Percentiles rank a stretch among this genome's conserved stretches.
These are phyloP conservation scores for Pseudodiploospora longispora DNA, from an alignment of 2,329 filamentous ascomycete genomes.

Conservation along the genomic window DNA sequence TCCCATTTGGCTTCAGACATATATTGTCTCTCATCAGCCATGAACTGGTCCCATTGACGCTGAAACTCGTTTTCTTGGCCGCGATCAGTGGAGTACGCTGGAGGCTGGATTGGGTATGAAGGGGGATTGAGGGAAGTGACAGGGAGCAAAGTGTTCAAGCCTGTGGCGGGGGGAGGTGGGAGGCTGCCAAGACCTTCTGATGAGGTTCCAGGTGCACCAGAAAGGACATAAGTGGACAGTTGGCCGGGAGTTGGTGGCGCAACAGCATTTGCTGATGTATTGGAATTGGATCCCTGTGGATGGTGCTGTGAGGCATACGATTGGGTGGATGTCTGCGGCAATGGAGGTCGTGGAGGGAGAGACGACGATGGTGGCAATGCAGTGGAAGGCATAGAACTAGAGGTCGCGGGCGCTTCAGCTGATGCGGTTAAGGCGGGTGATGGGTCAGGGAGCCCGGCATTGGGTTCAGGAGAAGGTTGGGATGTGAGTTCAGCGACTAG, in stretches of 20 bases:
- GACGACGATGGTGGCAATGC: constrained; percentile 31
- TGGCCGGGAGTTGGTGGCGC: constrained; percentile 24
- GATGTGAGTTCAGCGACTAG: constrained; percentile 34
- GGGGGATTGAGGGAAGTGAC: constrained; percentile 22
- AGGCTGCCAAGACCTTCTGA: constrained; percentile 24
- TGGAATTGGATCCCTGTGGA: constrained; percentile 22
- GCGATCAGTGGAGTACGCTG: constrained; percentile 20
- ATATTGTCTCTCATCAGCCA: constrained; percentile 65
- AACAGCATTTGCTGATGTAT: constrained; percentile 18
- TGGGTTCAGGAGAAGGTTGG: constrained; percentile 21
- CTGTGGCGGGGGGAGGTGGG: constrained; percentile 20
- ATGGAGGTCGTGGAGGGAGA: constrained; percentile 39
- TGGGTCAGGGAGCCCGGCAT: constrained; percentile 20
- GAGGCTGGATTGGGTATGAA: constrained; percentile 22
- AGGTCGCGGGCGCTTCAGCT: constrained; percentile 17
- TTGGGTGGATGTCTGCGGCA: constrained; percentile 29
- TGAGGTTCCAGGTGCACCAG: constrained; percentile 23
- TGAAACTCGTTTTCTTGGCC: constrained; percentile 43
- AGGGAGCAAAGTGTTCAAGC: constrained; percentile 19
- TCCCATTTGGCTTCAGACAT: constrained; percentile 76
- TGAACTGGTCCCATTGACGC: constrained; percentile 62
- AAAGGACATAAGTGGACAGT: constrained; percentile 24
- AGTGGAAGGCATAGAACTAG: constrained; percentile 23
- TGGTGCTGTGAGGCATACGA: constrained; percentile 31
- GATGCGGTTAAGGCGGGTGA: constrained; percentile 16